These are phyloP conservation scores for Diaporthe sp. DNA, from an alignment of 2,329 filamentous ascomycete species.

Conservation along the genomic window DNA sequence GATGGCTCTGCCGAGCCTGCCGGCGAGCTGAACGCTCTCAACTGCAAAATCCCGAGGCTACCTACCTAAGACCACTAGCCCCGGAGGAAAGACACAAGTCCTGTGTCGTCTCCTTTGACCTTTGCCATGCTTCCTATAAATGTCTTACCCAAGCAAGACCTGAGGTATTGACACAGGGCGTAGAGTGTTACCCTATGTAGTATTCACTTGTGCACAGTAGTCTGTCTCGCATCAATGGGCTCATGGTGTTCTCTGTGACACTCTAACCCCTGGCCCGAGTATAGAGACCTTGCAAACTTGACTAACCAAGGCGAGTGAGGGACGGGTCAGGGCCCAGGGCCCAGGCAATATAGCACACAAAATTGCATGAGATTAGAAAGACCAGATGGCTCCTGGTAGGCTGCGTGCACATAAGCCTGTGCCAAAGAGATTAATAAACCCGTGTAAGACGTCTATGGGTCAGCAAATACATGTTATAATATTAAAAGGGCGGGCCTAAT, in stretches of 20 bases:
- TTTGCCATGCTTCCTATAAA: background rate
- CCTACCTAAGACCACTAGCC: background rate
- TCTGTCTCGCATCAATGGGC: background rate
- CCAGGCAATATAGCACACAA: background rate
- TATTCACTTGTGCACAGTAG: too few species aligned
- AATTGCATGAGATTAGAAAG: background rate
- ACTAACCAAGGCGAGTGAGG: too few species aligned
- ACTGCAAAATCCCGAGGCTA: background rate
- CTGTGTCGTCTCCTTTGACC: background rate
- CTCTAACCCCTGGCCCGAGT: background rate
- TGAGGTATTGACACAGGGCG: too few species aligned
- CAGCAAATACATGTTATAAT: slow-evolving; percentile 15
- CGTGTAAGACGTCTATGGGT: slow-evolving; percentile 12
- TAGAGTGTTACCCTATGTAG: too few species aligned
- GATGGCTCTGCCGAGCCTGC: slow-evolving; percentile 13
- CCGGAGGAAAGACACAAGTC: background rate
- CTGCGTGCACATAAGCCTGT: background rate
- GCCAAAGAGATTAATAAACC: slow-evolving; percentile 17
- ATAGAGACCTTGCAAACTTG: background rate
- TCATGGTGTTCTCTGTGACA: background rate
- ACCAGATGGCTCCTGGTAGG: background rate
- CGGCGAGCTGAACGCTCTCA: background rate
- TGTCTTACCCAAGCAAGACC: background rate
- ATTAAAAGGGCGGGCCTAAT: slow-evolving; percentile 27
- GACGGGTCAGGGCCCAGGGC: background rate